Evolutionary conservation across 225 moss, liverwort and hornwort genomes (phyloP).

Genomic region (Pleurozium schreberi): DNA sequence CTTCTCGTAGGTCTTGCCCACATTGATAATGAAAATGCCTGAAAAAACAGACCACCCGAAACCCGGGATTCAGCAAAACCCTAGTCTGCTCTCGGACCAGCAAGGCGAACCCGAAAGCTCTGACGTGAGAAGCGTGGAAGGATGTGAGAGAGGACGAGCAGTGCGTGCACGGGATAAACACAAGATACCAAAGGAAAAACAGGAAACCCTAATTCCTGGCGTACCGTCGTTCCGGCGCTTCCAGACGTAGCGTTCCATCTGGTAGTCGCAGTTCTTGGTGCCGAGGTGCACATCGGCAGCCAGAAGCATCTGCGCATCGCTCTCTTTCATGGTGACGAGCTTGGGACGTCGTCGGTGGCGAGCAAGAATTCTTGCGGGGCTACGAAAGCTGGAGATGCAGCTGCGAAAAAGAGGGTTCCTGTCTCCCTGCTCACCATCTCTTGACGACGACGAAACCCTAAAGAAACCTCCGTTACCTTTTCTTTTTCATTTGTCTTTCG

Average conservation of each 20-base stretch:
- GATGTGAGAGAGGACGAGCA: too few species aligned
- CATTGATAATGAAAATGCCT: constrained; percentile 28
- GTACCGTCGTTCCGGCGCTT: constrained; percentile 61
- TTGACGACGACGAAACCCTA: background rate
- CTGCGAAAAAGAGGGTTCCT: background rate
- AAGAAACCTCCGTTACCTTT: background rate
- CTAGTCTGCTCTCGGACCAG: background rate
- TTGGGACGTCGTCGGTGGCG: background rate
- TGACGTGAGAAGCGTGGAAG: background rate
- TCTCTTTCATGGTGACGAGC: constrained; percentile 37
- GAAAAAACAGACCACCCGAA: background rate
- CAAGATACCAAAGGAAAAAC: background rate
- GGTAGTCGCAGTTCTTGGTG: constrained; percentile 88
- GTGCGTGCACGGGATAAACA: background rate
- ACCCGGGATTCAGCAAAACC: background rate
- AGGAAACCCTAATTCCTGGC: background rate
- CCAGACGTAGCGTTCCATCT: constrained; percentile 92
- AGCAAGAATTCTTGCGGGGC: background rate
- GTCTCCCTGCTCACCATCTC: background rate
- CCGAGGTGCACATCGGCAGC: constrained; percentile 83
- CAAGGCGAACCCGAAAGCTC: background rate
- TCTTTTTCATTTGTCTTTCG: background rate
- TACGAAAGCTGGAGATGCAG: background rate
- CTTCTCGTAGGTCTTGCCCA: constrained; percentile 26
- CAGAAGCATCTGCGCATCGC: constrained; percentile 79